Percentiles rank a stretch among this genome's conserved stretches.
Evolutionary conservation across 495 filamentous ascomycete genomes (phyloP).

Genomic region (Aspergillus sclerotiicarbonarius): DNA sequence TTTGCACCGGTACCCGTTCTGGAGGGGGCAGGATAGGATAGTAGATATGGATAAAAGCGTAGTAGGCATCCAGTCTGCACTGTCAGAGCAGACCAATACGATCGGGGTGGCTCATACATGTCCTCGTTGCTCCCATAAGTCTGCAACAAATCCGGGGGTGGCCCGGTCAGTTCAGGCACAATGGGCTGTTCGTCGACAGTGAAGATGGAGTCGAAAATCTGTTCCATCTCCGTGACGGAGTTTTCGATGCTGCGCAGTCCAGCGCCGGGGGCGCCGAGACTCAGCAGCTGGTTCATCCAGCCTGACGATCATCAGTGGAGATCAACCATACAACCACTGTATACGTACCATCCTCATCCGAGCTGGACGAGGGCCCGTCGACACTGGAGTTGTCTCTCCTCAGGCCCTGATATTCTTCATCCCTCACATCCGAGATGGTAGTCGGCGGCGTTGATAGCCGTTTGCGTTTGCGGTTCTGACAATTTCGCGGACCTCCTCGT

Average conservation of each 20-base stretch:
- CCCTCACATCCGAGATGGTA: background rate
- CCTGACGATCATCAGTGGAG: constrained; percentile 1
- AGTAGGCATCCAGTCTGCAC: constrained; percentile 47
- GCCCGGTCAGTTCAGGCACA: background rate
- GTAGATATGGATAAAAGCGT: constrained; percentile 49
- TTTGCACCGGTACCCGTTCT: constrained; percentile 27
- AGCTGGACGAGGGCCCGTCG: background rate
- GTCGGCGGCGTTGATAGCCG: background rate
- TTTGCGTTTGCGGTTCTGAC: constrained; percentile 13
- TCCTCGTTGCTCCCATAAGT: constrained; percentile 22
- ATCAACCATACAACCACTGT: too few relatives aligned
- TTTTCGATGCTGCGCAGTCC: constrained; percentile 17
- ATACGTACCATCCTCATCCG: constrained; percentile 5
- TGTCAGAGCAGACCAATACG: background rate
- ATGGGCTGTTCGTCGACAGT: constrained; percentile 3
- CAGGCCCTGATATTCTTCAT: background rate
- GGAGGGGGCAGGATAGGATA: constrained; percentile 49
- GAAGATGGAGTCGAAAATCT: constrained; percentile 20
- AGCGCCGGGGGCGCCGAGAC: constrained; percentile 13
- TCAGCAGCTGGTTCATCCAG: constrained; percentile 13
- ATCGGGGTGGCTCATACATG: constrained; percentile 15
- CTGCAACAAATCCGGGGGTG: constrained; percentile 7
- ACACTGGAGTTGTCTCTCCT: background rate
- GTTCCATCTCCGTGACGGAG: constrained; percentile 16
- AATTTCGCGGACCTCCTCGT: constrained; percentile 38